Evolutionary conservation across 495 filamentous ascomycete species (phyloP).

Genomic region (Aspergillus steynii): DNA sequence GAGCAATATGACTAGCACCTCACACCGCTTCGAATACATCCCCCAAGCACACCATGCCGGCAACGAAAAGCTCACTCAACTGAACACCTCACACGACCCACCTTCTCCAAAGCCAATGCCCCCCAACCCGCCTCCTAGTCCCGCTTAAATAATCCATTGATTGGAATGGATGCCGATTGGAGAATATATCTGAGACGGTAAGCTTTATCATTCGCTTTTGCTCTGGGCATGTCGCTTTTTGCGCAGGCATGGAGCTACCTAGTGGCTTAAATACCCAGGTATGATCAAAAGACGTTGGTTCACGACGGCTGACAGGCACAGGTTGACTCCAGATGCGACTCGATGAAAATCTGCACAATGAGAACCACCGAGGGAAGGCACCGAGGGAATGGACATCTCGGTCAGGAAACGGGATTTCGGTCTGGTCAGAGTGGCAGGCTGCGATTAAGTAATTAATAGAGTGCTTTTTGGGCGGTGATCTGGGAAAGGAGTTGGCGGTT

Average conservation of each 20-base stretch:
- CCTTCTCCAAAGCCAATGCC: slow-evolving; percentile 44
- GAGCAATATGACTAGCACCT: not conserved
- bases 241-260: not conserved
- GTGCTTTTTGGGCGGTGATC: not conserved
- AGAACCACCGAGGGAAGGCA: not conserved
- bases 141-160: slow-evolving; percentile 25
- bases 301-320: slow-evolving; percentile 1
- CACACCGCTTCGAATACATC: not conserved
- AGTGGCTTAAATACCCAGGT: not conserved
- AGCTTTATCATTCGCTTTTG: not conserved
- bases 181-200: not conserved
- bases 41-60: not conserved
- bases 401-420: slow-evolving; percentile 1
- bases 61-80: slow-evolving; percentile 3
- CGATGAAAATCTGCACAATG: slow-evolving; percentile 12
- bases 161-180: not conserved
- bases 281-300: not conserved
- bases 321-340: slow-evolving; percentile 3
- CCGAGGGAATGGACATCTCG: slow-evolving; percentile 6
- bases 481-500: not conserved
- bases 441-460: slow-evolving; percentile 1
- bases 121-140: slow-evolving; percentile 46
- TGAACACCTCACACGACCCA: slow-evolving; percentile 26
- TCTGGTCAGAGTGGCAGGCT: not conserved
- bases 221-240: not conserved